Evolutionary conservation across 2,329 filamentous ascomycete species (phyloP).

Genomic region (Cytospora leucostoma): DNA sequence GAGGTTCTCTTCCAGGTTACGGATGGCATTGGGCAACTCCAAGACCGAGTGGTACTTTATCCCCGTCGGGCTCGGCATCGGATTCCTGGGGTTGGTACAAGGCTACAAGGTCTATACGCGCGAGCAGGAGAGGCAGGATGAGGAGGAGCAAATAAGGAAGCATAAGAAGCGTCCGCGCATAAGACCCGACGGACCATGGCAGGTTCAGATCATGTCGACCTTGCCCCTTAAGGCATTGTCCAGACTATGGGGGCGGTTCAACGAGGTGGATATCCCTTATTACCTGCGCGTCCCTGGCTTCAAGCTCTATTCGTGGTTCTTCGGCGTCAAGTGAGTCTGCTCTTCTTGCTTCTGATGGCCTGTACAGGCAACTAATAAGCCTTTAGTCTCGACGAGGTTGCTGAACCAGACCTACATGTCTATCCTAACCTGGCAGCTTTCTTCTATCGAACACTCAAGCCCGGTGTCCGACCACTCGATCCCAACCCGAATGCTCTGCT

Average conservation of each 20-base stretch:
- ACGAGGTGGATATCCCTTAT: slow-evolving; percentile 85
- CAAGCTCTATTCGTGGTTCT: slow-evolving; percentile 85
- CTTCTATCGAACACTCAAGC: slow-evolving; percentile 94
- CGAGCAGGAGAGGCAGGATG: slow-evolving; percentile 55
- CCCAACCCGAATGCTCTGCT: slow-evolving; percentile 77
- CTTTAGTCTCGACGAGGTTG: slow-evolving; percentile 76
- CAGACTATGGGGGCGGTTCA: slow-evolving; percentile 86
- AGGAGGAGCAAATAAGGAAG: slow-evolving; percentile 45
- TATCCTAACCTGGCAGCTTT: slow-evolving; percentile 95
- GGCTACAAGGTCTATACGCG: slow-evolving; percentile 71
- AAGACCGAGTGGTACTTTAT: slow-evolving; percentile 87
- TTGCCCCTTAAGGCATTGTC: slow-evolving; percentile 89
- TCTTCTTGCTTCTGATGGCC: slow-evolving; percentile 7
- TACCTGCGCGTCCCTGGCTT: slow-evolving; percentile 87
- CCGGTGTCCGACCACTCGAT: slow-evolving; percentile 82
- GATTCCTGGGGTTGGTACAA: slow-evolving; percentile 79
- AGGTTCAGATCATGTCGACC: slow-evolving; percentile 91
- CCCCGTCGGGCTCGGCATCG: slow-evolving; percentile 81
- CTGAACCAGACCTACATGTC: slow-evolving; percentile 81
- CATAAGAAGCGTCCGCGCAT: slow-evolving; percentile 62
- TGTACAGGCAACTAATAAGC: slow-evolving; percentile 31
- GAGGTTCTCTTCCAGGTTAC: slow-evolving; percentile 54
- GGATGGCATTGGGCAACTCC: slow-evolving; percentile 51
- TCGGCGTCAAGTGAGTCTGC: slow-evolving; percentile 71
- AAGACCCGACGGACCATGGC: slow-evolving; percentile 85